Percentiles rank a stretch among this genome's conserved stretches.
Conservation (phyloP, 306 rosid genomes). For the Spatholobus suberectus region DNA sequence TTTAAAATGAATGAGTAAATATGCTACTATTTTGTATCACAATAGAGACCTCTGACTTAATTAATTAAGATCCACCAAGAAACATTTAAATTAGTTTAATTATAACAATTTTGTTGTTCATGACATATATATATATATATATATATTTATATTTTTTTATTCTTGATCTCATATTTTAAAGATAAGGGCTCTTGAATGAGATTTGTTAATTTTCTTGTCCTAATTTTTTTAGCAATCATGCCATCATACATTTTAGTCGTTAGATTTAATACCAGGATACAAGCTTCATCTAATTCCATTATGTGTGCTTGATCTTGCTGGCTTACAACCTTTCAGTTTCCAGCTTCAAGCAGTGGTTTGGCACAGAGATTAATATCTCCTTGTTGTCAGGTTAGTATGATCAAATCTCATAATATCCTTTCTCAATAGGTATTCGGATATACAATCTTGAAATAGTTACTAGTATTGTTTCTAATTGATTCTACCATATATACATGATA, state of each 20-base stretch:
- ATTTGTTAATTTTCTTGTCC: conserved; percentile 11
- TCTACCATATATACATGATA: neutral
- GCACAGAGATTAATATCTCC: conserved; percentile 72
- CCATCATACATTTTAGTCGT: conserved; percentile 2
- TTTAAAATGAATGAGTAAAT: neutral
- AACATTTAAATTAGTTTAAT: neutral
- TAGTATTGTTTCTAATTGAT: neutral
- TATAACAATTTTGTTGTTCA: neutral
- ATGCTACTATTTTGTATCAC: neutral
- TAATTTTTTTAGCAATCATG: conserved; percentile 10
- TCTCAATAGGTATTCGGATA: neutral
- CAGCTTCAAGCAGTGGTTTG: conserved; percentile 66
- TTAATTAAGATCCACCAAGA: neutral
- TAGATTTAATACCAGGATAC: conserved; percentile 29
- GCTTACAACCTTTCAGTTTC: conserved; percentile 57
- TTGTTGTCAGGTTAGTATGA: conserved; percentile 82
- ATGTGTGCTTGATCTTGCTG: conserved; percentile 44
- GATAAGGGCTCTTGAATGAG: neutral
- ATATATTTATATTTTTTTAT: neutral
- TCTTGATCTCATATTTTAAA: neutral
- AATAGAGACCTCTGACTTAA: neutral
- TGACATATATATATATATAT: no score
- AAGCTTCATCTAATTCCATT: conserved; percentile 34
- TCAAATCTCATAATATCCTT: conserved; percentile 9
- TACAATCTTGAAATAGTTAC: neutral